Conservation (phyloP, 768 basidiomycete genomes). For the Amanita rimosa region DNA sequence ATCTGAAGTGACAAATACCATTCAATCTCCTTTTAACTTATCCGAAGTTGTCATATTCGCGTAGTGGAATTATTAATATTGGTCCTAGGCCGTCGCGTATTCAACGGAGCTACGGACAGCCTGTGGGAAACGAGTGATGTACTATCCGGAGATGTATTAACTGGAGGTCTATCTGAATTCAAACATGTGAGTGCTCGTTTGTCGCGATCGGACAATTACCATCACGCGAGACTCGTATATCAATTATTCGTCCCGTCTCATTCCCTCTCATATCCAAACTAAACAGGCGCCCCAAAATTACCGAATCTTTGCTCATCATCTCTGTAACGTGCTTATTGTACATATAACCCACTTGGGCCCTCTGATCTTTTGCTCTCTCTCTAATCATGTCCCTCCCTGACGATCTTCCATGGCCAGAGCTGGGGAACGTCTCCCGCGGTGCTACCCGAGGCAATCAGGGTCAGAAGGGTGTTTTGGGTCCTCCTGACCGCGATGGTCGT, state of each 20-base stretch:
- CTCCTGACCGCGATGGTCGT: conserved; percentile 66
- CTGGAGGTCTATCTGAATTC: conserved; percentile 17
- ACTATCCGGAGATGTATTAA: conserved; percentile 3
- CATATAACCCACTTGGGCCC: conserved; percentile 8
- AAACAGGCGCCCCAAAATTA: neutral
- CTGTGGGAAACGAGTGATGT: conserved; percentile 9
- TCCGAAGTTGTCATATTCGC: conserved; percentile 1
- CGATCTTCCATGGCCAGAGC: conserved; percentile 80
- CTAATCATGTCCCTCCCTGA: conserved; percentile 44
- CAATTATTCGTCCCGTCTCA: neutral
- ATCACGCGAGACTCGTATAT: conserved; percentile 7
- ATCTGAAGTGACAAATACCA: neutral
- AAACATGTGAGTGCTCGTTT: conserved; percentile 11
- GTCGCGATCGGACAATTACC: conserved; percentile 8
- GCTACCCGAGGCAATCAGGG: conserved; percentile 82
- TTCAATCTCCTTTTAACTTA: conserved; percentile 2
- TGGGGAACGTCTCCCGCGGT: conserved; percentile 76
- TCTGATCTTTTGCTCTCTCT: conserved; percentile 16
- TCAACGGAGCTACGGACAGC: conserved; percentile 1
- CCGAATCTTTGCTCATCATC: conserved; percentile 6
- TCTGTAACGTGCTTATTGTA: conserved; percentile 8
- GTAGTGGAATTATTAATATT: conserved; percentile 7
- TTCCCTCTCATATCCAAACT: neutral
- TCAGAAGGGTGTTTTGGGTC: conserved; percentile 68
- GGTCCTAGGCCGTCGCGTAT: conserved; percentile 5